Conservation (phyloP, 305 asterid genomes). For the Salvia sclarea region DNA sequence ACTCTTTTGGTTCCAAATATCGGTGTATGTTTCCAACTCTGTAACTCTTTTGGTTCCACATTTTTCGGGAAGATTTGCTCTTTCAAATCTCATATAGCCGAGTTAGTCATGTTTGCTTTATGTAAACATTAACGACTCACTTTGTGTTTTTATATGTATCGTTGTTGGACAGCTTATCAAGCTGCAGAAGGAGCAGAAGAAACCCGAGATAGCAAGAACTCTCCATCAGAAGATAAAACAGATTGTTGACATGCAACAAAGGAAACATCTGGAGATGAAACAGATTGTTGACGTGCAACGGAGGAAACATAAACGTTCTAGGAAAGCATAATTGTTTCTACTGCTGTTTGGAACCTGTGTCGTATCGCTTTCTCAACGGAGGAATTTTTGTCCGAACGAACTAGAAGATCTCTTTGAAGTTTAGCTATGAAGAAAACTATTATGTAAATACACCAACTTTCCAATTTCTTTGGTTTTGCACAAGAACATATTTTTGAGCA, state of each 20-base stretch:
- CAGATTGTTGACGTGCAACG: background rate
- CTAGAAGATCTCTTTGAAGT: background rate
- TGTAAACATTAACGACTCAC: background rate
- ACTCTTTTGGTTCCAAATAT: conserved; percentile 39
- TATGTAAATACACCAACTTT: too few relatives aligned
- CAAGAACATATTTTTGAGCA: too few relatives aligned
- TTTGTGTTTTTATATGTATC: conserved; percentile 2
- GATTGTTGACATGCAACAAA: conserved; percentile 77
- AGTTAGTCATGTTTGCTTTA: background rate
- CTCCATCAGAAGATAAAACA: conserved; percentile 56
- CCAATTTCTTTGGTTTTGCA: too few relatives aligned
- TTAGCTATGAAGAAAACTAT: background rate
- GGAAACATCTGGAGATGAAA: conserved; percentile 89
- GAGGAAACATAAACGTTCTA: background rate
- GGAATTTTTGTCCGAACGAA: background rate
- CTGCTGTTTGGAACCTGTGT: background rate
- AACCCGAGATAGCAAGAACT: conserved; percentile 49
- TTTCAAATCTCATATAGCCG: background rate
- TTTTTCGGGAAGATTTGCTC: background rate
- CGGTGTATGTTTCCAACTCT: conserved; percentile 46
- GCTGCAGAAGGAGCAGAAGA: conserved; percentile 74
- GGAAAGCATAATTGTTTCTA: background rate
- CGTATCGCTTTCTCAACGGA: background rate
- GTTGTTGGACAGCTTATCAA: conserved; percentile 61
- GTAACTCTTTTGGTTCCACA: background rate